Conservation (phyloP, 2,329 filamentous ascomycete species). For the Epichloe gansuensis region DNA sequence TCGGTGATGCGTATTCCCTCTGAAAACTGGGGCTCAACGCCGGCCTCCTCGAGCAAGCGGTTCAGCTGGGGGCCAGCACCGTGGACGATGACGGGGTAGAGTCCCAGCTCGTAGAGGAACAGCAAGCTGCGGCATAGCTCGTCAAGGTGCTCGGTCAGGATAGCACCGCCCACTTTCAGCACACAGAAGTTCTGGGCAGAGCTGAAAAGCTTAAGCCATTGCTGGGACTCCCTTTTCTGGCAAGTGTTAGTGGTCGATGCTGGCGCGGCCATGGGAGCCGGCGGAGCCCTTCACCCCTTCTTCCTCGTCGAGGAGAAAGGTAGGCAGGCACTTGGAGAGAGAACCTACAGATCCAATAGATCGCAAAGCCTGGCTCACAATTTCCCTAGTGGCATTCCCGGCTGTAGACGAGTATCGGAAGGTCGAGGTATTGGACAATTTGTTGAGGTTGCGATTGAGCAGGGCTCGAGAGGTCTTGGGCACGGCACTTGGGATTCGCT, state of each 20-base stretch:
- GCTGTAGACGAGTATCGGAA: background rate
- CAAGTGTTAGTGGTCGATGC: conserved; percentile 16
- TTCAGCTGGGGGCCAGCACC: conserved; percentile 93
- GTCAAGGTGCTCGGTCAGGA: conserved; percentile 86
- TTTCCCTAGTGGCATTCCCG: background rate
- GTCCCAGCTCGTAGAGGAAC: conserved; percentile 86
- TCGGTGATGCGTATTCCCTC: conserved; percentile 95
- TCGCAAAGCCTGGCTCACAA: background rate
- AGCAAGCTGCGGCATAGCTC: conserved; percentile 80
- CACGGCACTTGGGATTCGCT: conserved; percentile 10
- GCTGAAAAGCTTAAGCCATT: conserved; percentile 94
- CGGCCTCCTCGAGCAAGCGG: conserved; percentile 74
- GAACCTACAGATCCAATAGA: background rate
- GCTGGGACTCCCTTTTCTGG: conserved; percentile 37
- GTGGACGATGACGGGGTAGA: conserved; percentile 92
- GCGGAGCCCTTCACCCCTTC: background rate
- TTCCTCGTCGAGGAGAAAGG: no score
- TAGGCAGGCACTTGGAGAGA: background rate
- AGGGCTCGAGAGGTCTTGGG: conserved; percentile 13
- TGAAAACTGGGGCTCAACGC: conserved; percentile 89
- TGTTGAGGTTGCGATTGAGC: background rate
- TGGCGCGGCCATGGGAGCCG: conserved; percentile 6
- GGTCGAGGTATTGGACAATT: background rate
- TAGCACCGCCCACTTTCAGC: conserved; percentile 95
- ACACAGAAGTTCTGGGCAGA: conserved; percentile 96